Conservation (phyloP, 441 rosid species). For the Populus hybrid region DNA sequence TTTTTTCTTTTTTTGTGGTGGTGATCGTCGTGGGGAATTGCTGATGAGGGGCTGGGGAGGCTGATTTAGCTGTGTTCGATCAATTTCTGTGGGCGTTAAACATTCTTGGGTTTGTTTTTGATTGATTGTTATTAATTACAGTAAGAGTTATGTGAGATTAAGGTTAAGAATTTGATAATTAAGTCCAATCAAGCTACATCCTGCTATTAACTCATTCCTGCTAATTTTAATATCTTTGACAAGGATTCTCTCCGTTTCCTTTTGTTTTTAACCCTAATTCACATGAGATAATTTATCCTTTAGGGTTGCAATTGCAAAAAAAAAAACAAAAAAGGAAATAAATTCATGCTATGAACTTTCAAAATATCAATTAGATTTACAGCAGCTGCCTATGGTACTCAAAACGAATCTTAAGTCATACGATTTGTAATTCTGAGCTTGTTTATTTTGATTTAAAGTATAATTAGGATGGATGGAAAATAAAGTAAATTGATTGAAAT, state of each 20-base stretch:
- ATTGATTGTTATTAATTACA: background rate
- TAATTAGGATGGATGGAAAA: no score
- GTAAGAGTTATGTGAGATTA: background rate
- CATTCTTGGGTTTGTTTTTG: background rate
- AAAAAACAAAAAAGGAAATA: no score
- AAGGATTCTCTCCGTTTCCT: background rate
- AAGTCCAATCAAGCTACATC: background rate
- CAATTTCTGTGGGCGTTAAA: background rate
- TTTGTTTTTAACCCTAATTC: background rate
- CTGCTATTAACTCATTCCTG: background rate
- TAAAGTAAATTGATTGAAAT: no score
- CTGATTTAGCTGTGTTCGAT: background rate
- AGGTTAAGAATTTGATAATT: background rate
- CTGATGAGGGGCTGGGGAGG: background rate
- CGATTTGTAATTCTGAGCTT: no score
- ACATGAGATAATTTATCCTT: background rate
- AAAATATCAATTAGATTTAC: no score
- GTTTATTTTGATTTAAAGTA: no score
- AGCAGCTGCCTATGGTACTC: no score
- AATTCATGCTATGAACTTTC: no score
- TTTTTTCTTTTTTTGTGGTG: background rate
- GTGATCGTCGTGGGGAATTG: background rate
- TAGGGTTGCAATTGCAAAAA: background rate
- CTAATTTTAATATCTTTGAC: background rate
- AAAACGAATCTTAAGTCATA: no score